phyloP scores from a whole-genome alignment of 306 rosid genomes.

The Fagus sylvatica region DNA sequence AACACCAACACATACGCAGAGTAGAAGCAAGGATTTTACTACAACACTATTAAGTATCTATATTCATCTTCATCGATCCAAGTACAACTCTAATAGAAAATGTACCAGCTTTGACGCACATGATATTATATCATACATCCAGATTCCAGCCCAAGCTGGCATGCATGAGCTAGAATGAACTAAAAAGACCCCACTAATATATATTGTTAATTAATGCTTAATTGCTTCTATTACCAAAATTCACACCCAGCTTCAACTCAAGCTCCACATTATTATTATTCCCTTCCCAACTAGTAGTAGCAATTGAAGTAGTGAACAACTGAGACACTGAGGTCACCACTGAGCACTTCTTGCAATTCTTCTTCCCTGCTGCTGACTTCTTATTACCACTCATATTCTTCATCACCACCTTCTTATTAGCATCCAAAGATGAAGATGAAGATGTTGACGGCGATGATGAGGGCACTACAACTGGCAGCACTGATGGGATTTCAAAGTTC shows the following conservation, averaged over 20 bases:
- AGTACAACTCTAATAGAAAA: not conserved
- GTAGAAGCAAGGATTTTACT: not conserved
- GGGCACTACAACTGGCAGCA: constrained; percentile 42
- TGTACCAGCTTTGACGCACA: not conserved
- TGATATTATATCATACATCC: not conserved
- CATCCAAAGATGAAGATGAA: constrained; percentile 15
- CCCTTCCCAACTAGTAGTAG: not conserved
- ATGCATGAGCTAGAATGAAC: not conserved
- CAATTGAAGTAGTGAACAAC: constrained; percentile 46
- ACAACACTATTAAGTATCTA: not conserved
- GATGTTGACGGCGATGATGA: constrained; percentile 26
- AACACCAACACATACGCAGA: not conserved
- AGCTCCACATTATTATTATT: constrained; percentile 33
- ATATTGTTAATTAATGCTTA: too few relatives aligned
- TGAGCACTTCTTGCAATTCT: constrained; percentile 33
- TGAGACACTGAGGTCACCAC: constrained; percentile 67
- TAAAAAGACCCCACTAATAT: too few relatives aligned
- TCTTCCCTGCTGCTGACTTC: not conserved
- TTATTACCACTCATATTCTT: not conserved
- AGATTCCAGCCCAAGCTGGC: not conserved
- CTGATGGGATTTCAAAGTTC: constrained; percentile 64
- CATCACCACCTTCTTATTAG: not conserved
- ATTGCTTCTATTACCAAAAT: constrained; percentile 11
- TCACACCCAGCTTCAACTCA: constrained; percentile 48
- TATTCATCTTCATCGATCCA: not conserved